These are phyloP conservation scores for Penicillium expansum DNA, from an alignment of 2,329 filamentous ascomycete genomes.

Conservation along the genomic window DNA sequence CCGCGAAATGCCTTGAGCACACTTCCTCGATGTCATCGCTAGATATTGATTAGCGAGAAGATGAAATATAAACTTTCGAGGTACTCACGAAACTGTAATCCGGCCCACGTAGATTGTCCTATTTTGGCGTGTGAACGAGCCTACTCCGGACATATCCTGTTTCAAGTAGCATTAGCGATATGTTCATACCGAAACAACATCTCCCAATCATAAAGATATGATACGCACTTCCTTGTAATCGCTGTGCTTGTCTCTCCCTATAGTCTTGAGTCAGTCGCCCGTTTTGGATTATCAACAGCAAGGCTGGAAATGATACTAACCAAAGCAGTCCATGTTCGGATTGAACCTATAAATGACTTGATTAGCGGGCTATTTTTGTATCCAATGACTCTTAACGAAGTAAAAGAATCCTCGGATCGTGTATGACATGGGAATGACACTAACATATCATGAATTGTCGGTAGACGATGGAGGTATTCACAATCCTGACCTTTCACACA, in stretches of 20 bases:
- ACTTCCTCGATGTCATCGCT: constrained; percentile 94
- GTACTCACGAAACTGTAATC: constrained; percentile 37
- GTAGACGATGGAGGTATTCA: constrained; percentile 87
- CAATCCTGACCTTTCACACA: constrained; percentile 83
- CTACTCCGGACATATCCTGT: constrained; percentile 80
- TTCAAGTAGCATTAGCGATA: neutral
- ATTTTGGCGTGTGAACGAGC: constrained; percentile 86
- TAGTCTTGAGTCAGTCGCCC: neutral
- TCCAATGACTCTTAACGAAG: neutral
- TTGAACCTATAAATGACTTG: constrained; percentile 57
- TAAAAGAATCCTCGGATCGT: neutral
- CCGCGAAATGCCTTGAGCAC: constrained; percentile 88
- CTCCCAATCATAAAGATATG: neutral
- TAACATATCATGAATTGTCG: constrained; percentile 73
- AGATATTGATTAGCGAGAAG: neutral
- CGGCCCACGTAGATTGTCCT: constrained; percentile 88
- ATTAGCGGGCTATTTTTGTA: neutral
- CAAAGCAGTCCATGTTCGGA: constrained; percentile 92
- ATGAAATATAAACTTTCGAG: neutral
- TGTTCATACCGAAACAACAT: neutral
- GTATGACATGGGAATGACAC: neutral
- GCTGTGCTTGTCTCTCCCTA: constrained; percentile 19
- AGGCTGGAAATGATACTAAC: constrained; percentile 72
- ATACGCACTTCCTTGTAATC: constrained; percentile 21
- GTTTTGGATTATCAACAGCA: neutral